Evolutionary conservation across 225 moss, liverwort and hornwort species (phyloP), one percentile per base, ranked within the genome.

Genomic region (Pseudoscleropodium purum): DNA sequence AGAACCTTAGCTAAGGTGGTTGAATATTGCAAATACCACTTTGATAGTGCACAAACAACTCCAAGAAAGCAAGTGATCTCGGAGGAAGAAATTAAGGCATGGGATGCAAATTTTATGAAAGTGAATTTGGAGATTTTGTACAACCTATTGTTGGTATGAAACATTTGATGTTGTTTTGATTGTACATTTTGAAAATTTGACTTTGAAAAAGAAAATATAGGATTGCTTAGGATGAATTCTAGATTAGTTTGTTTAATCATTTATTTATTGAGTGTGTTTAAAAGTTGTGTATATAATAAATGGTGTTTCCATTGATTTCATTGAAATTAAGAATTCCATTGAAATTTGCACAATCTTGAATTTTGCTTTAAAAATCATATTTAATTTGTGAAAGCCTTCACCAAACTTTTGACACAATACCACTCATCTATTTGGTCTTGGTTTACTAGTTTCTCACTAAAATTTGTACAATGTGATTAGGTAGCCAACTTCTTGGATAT

Each of bases 261-360:
- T 79, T 56, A 9, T 24, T 21, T 37, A 37, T 16, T 79, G 17
- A 52, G 3, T 36, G 6, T 23, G 15, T 23, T 15, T 34, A 77
- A 23, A 4, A 14, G 4, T 45, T 45, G 18, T 17, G 0, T 10
- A 30, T 30, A 19, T 1, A 0, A 12, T 19, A 49, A 33, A 51
- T 0, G 0, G 3, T 76, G 5, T 51, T 76, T 51, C 21, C 1
- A 16, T 79, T 79, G 27, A 37, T 9, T 78, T 78, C 36, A 37
- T 24, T 36, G 18, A n/a, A 56, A n/a, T 27, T 27, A 18, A n/a
- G n/a, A n/a, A n/a, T n/a, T n/a, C n/a, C n/a, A n/a, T n/a, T n/a
- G n/a, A n/a, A n/a, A n/a, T n/a, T n/a, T n/a, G 27, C 1, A 18
- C 27, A 18, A n/a, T 27, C n/a, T 79, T 26, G 10, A 23, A 57